Evolutionary conservation across 805 yeast species (phyloP).

Genomic region (Cyberlindnera euphorbiae): DNA sequence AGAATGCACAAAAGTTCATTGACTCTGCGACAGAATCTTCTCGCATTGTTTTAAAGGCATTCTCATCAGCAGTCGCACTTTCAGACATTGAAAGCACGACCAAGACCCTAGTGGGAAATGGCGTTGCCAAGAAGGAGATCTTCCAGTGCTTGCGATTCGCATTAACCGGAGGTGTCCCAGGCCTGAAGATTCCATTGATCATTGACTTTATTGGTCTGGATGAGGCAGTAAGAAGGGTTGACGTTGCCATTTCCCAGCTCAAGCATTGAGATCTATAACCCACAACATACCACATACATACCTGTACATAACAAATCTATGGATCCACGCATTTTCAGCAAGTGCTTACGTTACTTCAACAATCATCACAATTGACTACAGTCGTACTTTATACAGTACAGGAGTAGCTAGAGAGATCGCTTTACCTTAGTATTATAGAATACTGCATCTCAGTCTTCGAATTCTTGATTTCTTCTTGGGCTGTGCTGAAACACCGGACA

Average conservation of each 20-base stretch:
- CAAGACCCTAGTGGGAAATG: constrained; percentile 17
- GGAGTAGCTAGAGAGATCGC: too few species aligned
- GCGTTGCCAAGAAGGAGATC: constrained; percentile 32
- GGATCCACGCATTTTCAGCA: too few species aligned
- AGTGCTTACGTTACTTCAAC: too few species aligned
- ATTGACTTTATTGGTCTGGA: constrained; percentile 50
- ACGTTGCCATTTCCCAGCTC: constrained; percentile 16
- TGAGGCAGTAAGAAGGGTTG: constrained; percentile 27
- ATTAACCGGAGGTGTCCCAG: constrained; percentile 64
- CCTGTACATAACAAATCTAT: too few species aligned
- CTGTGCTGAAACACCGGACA: constrained; percentile 4
- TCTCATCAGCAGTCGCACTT: constrained; percentile 7
- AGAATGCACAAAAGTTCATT: constrained; percentile 30
- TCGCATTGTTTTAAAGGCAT: constrained; percentile 14
- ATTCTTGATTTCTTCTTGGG: constrained; percentile 7
- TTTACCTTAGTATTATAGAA: too few species aligned
- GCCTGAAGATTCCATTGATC: constrained; percentile 58
- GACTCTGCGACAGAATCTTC: constrained; percentile 14
- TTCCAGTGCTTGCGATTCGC: constrained; percentile 64
- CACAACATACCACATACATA: neutral
- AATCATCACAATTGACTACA: too few species aligned
- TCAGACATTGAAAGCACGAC: constrained; percentile 7
- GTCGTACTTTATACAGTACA: too few species aligned
- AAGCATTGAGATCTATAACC: neutral
- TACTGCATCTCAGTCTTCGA: constrained; percentile 9